These are phyloP conservation scores for Irpex sp. DNA, from an alignment of 1,284 basidiomycete species.

Conservation along the genomic window DNA sequence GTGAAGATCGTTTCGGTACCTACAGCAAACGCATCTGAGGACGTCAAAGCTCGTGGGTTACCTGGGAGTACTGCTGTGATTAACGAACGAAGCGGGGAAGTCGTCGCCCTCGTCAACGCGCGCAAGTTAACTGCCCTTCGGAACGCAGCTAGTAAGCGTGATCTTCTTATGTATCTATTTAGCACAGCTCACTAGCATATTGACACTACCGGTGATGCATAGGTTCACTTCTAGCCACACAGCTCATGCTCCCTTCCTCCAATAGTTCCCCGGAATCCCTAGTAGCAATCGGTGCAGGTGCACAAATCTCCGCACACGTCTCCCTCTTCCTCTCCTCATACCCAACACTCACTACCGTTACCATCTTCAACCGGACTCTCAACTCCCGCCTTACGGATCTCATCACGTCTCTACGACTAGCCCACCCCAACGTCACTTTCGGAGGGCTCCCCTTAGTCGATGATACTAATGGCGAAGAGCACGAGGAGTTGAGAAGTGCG, in stretches of 20 bases:
- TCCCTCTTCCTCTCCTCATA: slow-evolving; percentile 58
- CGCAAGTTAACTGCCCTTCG: slow-evolving; percentile 72
- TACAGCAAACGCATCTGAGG: slow-evolving; percentile 29
- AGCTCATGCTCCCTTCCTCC: slow-evolving; percentile 43
- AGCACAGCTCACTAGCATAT: neutral
- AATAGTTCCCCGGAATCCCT: slow-evolving; percentile 39
- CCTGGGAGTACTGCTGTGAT: slow-evolving; percentile 77
- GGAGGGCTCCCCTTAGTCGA: slow-evolving; percentile 10
- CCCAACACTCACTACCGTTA: slow-evolving; percentile 50
- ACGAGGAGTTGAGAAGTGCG: slow-evolving; percentile 18
- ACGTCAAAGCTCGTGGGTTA: slow-evolving; percentile 44
- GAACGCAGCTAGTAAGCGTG: slow-evolving; percentile 69
- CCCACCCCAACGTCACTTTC: slow-evolving; percentile 39
- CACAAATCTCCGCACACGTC: slow-evolving; percentile 64
- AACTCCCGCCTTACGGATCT: slow-evolving; percentile 51
- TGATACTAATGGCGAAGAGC: slow-evolving; percentile 10
- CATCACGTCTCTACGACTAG: slow-evolving; percentile 31
- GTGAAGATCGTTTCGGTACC: slow-evolving; percentile 75
- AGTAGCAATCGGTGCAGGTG: slow-evolving; percentile 75
- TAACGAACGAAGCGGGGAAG: slow-evolving; percentile 63
- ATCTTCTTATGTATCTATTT: neutral
- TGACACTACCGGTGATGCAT: neutral
- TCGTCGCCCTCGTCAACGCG: slow-evolving; percentile 76
- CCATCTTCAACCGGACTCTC: slow-evolving; percentile 60
- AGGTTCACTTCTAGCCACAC: slow-evolving; percentile 73